These are phyloP conservation scores for Sporopachydermia quercuum DNA, from an alignment of 805 yeast species.

Conservation along the genomic window DNA sequence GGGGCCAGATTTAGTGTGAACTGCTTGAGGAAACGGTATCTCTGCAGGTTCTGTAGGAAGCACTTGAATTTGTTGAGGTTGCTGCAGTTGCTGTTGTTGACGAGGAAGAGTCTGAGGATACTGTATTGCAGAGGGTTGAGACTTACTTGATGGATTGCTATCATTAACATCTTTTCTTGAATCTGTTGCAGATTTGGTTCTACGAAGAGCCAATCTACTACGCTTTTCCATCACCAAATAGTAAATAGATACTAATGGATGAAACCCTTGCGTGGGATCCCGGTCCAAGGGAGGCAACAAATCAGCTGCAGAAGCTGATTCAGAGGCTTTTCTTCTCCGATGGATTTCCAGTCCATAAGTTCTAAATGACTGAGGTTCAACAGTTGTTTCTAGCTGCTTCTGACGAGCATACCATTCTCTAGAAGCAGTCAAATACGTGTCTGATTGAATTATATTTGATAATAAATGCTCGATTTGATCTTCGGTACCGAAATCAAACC, in stretches of 20 bases:
- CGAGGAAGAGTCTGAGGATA: background rate
- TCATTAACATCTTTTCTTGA: background rate
- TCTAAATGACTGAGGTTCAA: conserved; percentile 14
- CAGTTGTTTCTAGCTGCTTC: conserved; percentile 9
- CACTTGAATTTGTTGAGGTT: no score
- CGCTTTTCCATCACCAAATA: conserved; percentile 75
- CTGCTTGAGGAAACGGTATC: conserved; percentile 33
- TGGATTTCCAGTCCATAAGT: background rate
- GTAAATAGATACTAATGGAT: conserved; percentile 80
- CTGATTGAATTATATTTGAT: conserved; percentile 41
- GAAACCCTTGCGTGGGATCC: conserved; percentile 78
- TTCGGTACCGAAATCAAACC: conserved; percentile 64
- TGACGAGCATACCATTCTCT: conserved; percentile 42
- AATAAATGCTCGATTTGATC: conserved; percentile 43
- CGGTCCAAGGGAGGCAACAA: conserved; percentile 18
- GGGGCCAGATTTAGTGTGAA: conserved; percentile 34
- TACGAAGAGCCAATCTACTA: background rate
- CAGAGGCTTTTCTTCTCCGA: background rate
- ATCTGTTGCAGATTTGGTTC: background rate
- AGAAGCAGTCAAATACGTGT: conserved; percentile 47
- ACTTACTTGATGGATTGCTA: background rate
- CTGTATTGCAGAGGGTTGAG: background rate
- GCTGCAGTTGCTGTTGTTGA: background rate
- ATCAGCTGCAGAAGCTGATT: conserved; percentile 9
- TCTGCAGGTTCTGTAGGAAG: conserved; percentile 27